Evolutionary conservation across 208 protist genomes (phyloP), one percentile per base, ranked within the genome.

Genomic region (Acanthamoeba quina): DNA sequence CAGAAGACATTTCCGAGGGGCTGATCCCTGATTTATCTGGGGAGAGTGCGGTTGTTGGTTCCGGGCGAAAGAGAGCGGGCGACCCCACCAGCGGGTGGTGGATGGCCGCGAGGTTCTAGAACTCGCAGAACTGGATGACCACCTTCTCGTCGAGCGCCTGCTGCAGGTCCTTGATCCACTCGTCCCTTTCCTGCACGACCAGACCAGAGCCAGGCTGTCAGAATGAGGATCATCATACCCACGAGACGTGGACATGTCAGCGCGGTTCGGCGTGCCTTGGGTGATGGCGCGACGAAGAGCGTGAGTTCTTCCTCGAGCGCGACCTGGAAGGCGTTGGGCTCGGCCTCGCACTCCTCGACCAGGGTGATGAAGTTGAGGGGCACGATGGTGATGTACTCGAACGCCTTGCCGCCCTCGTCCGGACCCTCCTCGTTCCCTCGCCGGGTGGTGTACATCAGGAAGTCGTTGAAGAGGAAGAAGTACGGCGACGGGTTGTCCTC

Each of bases 401-500:
- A 86, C 78, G 41, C 78, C 17, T 66, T 66, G 60, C 24, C 60
- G 60, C 26, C 24, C 26, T 29, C 60, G 70, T 80, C 31, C 15
- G 70, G 15, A 7, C 26, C 78, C 17, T 60, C 49, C 78, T 86
- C 78, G 19, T 86, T 62, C 15, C 52, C 37, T 15, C 31, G 78
- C 26, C 41, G 41, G 41, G 41, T 47, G 41, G 49, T 52, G 52
- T 92, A 92, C 86, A 92, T 92, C 21, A 92, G 54, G 60, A 92
- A 92, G 60, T 92, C 86, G 86, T 92, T 92, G 86, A 92, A 92
- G 26, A 92, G 34, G 56, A 92, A 92, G 64, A 92, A 92, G 47
- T 92, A 92, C 5, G 86, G 58, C 17, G 34, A 49, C 31, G 52
- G 86, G 34, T 72, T 72, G 52, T 92, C 86, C 60, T 92, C 86